Evolutionary conservation across 306 rosid genomes (phyloP).

Genomic region (Mimosa bimucronata): DNA sequence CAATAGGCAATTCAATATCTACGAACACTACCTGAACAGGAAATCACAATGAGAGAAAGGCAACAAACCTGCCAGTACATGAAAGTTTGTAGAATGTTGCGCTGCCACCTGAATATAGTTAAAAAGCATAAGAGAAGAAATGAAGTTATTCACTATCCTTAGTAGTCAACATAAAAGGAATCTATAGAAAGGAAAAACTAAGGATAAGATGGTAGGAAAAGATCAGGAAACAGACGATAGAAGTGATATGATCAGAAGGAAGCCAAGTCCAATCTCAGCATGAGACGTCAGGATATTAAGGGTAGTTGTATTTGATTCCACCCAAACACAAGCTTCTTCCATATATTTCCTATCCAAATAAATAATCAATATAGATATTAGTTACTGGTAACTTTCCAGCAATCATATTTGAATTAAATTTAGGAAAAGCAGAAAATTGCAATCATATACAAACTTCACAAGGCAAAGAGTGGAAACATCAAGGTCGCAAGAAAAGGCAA

Average conservation of each 20-base stretch:
- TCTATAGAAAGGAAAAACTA: neutral
- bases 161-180: slow-evolving; percentile 3
- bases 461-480: neutral
- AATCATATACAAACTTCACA: neutral
- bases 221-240: slow-evolving; percentile 74
- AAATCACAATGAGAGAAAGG: neutral
- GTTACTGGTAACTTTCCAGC: neutral
- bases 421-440: neutral
- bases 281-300: slow-evolving; percentile 88
- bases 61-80: slow-evolving; percentile 94
- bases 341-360: slow-evolving; percentile 72
- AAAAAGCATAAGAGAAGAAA: slow-evolving; percentile 1
- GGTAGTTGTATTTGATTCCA: slow-evolving; percentile 83
- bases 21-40: neutral
- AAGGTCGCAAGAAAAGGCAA: too few species aligned
- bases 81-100: slow-evolving; percentile 84
- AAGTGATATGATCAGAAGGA: slow-evolving; percentile 74
- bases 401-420: slow-evolving; percentile 20
- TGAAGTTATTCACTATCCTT: slow-evolving; percentile 22
- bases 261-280: slow-evolving; percentile 92
- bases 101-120: slow-evolving; percentile 76
- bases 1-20: neutral
- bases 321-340: slow-evolving; percentile 95
- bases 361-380: neutral
- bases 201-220: neutral